phyloP scores from a whole-genome alignment of 108 stramenopile genomes.

The Skeletonema marinoi region DNA sequence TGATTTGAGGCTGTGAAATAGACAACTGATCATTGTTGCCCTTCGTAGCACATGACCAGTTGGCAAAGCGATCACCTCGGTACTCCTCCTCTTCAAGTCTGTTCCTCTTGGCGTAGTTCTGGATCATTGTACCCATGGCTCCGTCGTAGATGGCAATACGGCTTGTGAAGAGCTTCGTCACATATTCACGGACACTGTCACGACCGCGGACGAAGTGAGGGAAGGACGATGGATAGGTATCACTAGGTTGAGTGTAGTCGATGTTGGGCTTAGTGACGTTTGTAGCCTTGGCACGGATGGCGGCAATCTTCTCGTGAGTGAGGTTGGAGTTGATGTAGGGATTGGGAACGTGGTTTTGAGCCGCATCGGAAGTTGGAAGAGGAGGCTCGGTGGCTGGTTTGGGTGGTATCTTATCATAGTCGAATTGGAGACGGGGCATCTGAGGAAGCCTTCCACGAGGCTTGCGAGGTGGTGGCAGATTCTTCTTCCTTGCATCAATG shows the following conservation, averaged over 20 bases:
- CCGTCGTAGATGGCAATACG: slow-evolving; percentile 96
- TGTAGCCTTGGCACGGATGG: slow-evolving; percentile 77
- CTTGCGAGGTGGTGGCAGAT: slow-evolving; percentile 32
- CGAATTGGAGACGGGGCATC: slow-evolving; percentile 66
- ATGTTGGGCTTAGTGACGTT: slow-evolving; percentile 51
- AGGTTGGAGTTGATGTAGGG: slow-evolving; percentile 77
- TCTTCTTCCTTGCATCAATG: slow-evolving; percentile 21
- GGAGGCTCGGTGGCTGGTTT: slow-evolving; percentile 88
- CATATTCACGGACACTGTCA: slow-evolving; percentile 89
- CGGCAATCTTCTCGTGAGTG: slow-evolving; percentile 79
- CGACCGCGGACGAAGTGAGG: slow-evolving; percentile 94
- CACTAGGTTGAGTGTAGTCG: slow-evolving; percentile 71
- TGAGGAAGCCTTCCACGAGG: slow-evolving; percentile 59
- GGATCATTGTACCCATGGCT: slow-evolving; percentile 99
- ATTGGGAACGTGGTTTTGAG: slow-evolving; percentile 85
- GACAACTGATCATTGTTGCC: slow-evolving; percentile 99
- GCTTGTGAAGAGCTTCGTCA: slow-evolving; percentile 82
- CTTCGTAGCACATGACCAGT: slow-evolving; percentile 92
- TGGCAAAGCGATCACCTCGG: slow-evolving; percentile 95
- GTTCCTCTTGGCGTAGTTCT: slow-evolving; percentile 93
- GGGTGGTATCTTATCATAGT: slow-evolving; percentile 76
- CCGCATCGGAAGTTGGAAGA: slow-evolving; percentile 82
- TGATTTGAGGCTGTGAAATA: slow-evolving; percentile 95
- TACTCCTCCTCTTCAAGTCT: slow-evolving; percentile 95
- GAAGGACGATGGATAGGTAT: slow-evolving; percentile 72